Evolutionary conservation across 768 basidiomycete genomes (phyloP), one percentile per base, ranked within the genome.

Genomic region (Suillus fuscotomentosus): DNA sequence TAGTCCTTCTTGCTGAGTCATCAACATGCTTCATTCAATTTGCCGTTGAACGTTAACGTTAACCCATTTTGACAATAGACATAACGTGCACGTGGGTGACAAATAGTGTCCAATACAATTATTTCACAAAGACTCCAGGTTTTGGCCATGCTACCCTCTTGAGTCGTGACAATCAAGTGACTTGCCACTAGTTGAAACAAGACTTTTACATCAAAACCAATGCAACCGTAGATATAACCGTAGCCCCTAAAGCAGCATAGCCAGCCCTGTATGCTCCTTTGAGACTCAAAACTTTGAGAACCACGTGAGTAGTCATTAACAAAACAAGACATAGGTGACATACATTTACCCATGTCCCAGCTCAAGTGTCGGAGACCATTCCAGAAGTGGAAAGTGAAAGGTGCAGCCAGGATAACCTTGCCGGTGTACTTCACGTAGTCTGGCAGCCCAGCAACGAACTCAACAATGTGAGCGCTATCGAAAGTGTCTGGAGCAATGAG

Each of bases 301-400:
- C 36, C 22, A 63, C 8, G 17, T 61, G 56, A 50, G 59, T 39
- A 47, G 36, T 17, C 31, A 43, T 14, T 20, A 20, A 62, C 47
- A 5, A 36, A 45, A 62, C 38, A 39, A 31, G n/a, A 62, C 38
- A 51, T 8, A 20, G 47, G 64, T 10, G 36, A 87, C 95, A 69
- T 71, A 98, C 97, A 89, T 82, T 89, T 91, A 64, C 89, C 88
- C 73, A 85, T 77, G 78, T 98, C 97, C 97, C 97, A 99, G 41
- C 78, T 76, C 70, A 99, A 79, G 82, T 99, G 97, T 48, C 97
- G 86, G 65, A 98, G 66, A 4, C 97, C 97, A 77, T 98, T 98
- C 77, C 88, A 82, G 9, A 86, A 85, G 79, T 99, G 97, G 86
- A 90, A 98, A 17, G 92, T 86, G 76, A 97, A 97, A 1, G 96